phyloP scores from a whole-genome alignment of 2,329 filamentous ascomycete species.

The Calonectria naviculata region DNA sequence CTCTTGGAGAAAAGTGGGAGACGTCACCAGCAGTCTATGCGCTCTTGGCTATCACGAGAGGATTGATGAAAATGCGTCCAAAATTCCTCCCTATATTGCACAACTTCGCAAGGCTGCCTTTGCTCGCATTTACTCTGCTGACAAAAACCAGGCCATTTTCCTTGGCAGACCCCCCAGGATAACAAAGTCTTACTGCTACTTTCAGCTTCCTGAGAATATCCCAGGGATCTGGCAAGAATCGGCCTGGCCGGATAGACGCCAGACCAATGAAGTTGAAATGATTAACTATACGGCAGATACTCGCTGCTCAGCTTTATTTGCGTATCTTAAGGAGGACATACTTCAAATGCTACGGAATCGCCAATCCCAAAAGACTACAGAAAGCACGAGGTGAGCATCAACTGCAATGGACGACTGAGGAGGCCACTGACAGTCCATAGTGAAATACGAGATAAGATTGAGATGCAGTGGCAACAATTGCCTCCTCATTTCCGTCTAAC shows the following conservation, averaged over 20 bases:
- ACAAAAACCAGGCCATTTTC: constrained; percentile 52
- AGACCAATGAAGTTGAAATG: not conserved
- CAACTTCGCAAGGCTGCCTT: constrained; percentile 54
- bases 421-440: not conserved
- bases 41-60: constrained; percentile 59
- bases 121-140: constrained; percentile 54
- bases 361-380: not conserved
- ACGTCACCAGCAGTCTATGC: constrained; percentile 56
- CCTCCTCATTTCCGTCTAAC: constrained; percentile 18
- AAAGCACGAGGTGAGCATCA: not conserved
- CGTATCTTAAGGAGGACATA: constrained; percentile 28
- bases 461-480: constrained; percentile 25
- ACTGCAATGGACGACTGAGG: not conserved
- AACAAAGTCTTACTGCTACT: constrained; percentile 7
- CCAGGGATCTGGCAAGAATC: not conserved
- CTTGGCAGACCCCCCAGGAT: constrained; percentile 59
- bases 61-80: constrained; percentile 20
- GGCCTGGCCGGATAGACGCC: not conserved
- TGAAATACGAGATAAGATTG: constrained; percentile 12
- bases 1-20: constrained; percentile 58
- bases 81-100: constrained; percentile 49
- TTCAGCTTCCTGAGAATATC: constrained; percentile 13
- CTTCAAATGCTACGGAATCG: constrained; percentile 16
- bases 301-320: constrained; percentile 21
- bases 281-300: constrained; percentile 28